Evolutionary conservation across 129 eudicot species (phyloP), one percentile per base, ranked within the genome.

Genomic region (Pulicaria dysenterica): DNA sequence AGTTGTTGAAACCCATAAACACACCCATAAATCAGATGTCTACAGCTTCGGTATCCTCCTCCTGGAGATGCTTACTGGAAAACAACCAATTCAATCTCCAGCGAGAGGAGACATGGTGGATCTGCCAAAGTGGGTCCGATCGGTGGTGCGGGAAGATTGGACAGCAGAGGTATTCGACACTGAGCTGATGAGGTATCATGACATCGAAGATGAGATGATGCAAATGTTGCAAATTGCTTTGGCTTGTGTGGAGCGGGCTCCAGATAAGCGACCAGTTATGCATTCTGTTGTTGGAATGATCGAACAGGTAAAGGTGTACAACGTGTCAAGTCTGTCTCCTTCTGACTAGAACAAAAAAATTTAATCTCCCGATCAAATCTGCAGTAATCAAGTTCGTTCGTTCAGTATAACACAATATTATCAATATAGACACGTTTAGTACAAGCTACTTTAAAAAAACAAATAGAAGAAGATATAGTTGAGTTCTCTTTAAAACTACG

Each of bases 41-140:
- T 90, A 90, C 84, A 87, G 96, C 84, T 90, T 87, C 13, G 94
- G 96, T 1, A 78, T 90, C 65, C 68, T 90, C 64, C 75, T 90
- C 15, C 96, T 90, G 2, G 96, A 90, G 69, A 77, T 87, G 78
- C 73, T 90, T 10, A 87, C 94, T 0, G 87, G 96, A 45, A 87
- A 85, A 67, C 93, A 83, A 56, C 94, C 93, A 5, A 34, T 79
- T 48, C 91, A 88, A 43, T 88, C 89, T 50, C 91, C 91, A 3
- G 78, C 78, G 36, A 74, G 91, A 9, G 87, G 80, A 38, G 87
- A 83, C 13, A 80, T 81, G 79, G 87, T 44, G 10, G 86, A 88
- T 63, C 87, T 88, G 15, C 95, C 95, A 2, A 70, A 83, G 76
- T 88, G 95, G 95, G 95, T 88, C 45, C 87, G 81, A 67, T 85